A percentile compares a stretch with the other conserved stretches of the same genome.
phyloP scores from a whole-genome alignment of 306 rosid species.

The Ormosia semicastrata region DNA sequence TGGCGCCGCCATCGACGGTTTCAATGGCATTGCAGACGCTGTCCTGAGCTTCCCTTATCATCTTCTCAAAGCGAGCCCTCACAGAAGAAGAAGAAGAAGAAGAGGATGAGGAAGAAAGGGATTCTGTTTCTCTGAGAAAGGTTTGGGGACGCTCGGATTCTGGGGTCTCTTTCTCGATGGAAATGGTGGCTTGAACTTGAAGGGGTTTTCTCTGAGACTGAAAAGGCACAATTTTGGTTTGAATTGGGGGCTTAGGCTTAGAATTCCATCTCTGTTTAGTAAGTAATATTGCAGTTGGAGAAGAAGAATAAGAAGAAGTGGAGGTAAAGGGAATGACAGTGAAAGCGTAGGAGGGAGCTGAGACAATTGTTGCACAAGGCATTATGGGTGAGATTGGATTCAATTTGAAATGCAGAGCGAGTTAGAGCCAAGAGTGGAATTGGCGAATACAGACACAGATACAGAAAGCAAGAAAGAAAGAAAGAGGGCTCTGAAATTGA shows the following conservation, averaged over 20 bases:
- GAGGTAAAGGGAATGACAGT: constrained; percentile 14
- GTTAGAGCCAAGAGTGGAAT: too few species aligned
- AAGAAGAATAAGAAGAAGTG: background rate
- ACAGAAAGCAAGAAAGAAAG: too few species aligned
- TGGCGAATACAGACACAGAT: too few species aligned
- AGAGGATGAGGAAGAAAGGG: constrained; percentile 26
- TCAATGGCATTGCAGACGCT: constrained; percentile 76
- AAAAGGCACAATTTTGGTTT: background rate
- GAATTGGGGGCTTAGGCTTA: background rate
- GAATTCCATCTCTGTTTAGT: background rate
- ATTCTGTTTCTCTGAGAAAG: constrained; percentile 65
- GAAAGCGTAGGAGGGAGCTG: constrained; percentile 30
- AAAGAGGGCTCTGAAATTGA: too few species aligned
- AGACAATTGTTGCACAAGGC: constrained; percentile 34
- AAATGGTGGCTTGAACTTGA: constrained; percentile 39
- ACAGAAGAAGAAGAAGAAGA: constrained; percentile 37
- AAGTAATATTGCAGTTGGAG: background rate
- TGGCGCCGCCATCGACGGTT: constrained; percentile 71
- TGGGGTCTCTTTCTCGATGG: constrained; percentile 85
- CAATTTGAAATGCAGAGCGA: too few species aligned
- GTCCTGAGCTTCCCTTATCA: constrained; percentile 95
- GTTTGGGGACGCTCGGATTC: constrained; percentile 74
- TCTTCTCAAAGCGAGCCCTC: constrained; percentile 86
- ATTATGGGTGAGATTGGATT: background rate
- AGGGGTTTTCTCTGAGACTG: constrained; percentile 7